Evolutionary conservation across 202 grass and related monocot species (phyloP).

Genomic region (Carex arenaria): DNA sequence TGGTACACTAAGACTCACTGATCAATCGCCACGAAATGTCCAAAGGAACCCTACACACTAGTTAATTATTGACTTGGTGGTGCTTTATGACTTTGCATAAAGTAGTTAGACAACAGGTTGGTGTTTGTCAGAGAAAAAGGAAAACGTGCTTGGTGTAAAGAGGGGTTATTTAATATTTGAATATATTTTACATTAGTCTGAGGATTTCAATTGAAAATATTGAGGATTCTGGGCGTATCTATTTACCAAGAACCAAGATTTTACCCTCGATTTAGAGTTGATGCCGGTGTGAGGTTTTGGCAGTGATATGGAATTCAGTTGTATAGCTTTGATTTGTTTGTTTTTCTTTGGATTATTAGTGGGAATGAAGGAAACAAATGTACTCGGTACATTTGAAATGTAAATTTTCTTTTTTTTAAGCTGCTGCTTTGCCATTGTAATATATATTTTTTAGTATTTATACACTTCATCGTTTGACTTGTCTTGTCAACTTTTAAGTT

Average conservation of each 20-base stretch:
- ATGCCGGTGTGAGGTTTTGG: conserved; percentile 15
- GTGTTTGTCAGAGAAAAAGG: background rate
- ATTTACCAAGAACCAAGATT: background rate
- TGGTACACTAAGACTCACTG: conserved; percentile 58
- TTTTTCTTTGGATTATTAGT: background rate
- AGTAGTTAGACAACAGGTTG: conserved; percentile 20
- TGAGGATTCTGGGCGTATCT: background rate
- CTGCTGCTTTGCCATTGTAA: background rate
- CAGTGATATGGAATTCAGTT: background rate
- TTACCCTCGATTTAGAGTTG: background rate
- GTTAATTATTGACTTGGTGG: background rate
- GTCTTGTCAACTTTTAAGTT: background rate
- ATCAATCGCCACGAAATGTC: conserved; percentile 27
- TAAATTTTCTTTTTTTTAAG: conserved; percentile 7
- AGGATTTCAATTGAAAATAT: conserved; percentile 18
- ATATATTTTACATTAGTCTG: background rate
- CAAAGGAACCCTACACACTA: conserved; percentile 5
- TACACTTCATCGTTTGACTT: background rate
- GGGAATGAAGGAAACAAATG: conserved; percentile 3
- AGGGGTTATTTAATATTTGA: conserved; percentile 2
- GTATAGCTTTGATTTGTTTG: conserved; percentile 21
- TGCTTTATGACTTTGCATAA: conserved; percentile 9
- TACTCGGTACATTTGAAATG: conserved; percentile 7
- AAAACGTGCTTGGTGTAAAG: background rate
- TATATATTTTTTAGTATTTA: background rate